Evolutionary conservation across 345 rosid genomes (phyloP), one percentile per base, ranked within the genome.

Genomic region (Eucalyptus cloeziana): DNA sequence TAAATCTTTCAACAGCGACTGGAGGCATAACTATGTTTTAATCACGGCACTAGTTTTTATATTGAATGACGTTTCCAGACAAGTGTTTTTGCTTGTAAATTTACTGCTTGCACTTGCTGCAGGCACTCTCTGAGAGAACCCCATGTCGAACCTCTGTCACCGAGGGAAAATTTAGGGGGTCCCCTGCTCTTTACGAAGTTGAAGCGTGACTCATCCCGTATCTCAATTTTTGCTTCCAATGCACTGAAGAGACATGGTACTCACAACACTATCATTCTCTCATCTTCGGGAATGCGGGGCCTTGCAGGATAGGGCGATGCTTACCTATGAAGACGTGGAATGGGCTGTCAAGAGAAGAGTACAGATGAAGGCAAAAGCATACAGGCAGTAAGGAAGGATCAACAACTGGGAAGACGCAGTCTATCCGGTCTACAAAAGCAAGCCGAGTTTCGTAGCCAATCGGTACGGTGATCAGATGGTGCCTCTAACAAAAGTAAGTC

Each of bases 401-500:
- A 87, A 89, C 44, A 50, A 50, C 25, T 56, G 80, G 33, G 91
- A 87, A 64, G 86, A 54, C 15, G 92, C 62, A 81, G 81, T 81
- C n/a, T 90, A 93, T 27, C 94, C 94, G 4, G 93, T 91, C 9
- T 94, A 89, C 95, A 95, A 94, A 89, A 95, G 95, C 76, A 85
- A 88, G 14, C 96, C 95, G 62, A 91, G 92, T 87, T 89, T 96
- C 85, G 94, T 95, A 37, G 97, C 96, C 6, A 87, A 92, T 80
- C 92, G 94, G 79, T 94, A 92, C n/a, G 92, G 95, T 30, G 91
- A 93, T 37, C 93, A 96, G 94, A 95, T 96, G 89, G 93, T 95
- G 96, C 96, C 97, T 11, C 90, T 95, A 33, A 95, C 97, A 10
- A 95, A 96, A 89, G 94, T 10, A 93, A 93, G 96, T 95, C 87